Base-by-base conservation (phyloP, 352 stramenopile species). In the Pythium phragmiticola region DNA sequence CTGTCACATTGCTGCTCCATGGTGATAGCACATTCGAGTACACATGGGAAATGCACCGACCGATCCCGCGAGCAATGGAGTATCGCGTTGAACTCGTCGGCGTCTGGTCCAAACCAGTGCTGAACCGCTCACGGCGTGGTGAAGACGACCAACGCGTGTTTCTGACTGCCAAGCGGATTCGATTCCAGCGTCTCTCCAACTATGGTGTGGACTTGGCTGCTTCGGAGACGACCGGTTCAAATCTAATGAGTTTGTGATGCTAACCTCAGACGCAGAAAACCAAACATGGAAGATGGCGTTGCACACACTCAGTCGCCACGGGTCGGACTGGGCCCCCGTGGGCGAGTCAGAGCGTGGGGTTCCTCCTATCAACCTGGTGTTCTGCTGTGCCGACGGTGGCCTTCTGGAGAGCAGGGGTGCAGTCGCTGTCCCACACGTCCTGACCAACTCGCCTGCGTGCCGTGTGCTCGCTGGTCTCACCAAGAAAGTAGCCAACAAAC, bases 1-100 rank as follows among this genome's bases (percentile, higher is more conserved):
- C 45, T 4, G 17, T 56, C 5, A 58, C 55, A 2, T 47, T 94
- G 1, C 37, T 89, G 13, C 73, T 94, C 7, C 82, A 94, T 60
- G 84, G 83, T 3, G 84, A 94, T 67, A 93, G 91, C 63, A 80
- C 80, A 7, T 94, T 94, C 49, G 82, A 93, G 51, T 94, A 94
- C 59, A 14, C 69, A 28, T 93, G 83, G 84, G 84, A 63, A 17
- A 73, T 92, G 74, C 77, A 73, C 26, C 77, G 82, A 12, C 76
- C 60, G 21, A 75, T 68, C 8, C 60, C 68, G 11, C 76, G 83
- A 1, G 74, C 81, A 13, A 92, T 90, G 80, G 80, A 94, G 64
- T 84, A 90, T 46, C 70, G 50, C 4, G 77, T 93, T 12, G 80
- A 93, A 54, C 87, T 94, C 51, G 60, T 65, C 2, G 86, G 86